These are phyloP conservation scores for Rhynchospora tenuis DNA, from an alignment of 176 grass and related monocot genomes.

Conservation along the genomic window DNA sequence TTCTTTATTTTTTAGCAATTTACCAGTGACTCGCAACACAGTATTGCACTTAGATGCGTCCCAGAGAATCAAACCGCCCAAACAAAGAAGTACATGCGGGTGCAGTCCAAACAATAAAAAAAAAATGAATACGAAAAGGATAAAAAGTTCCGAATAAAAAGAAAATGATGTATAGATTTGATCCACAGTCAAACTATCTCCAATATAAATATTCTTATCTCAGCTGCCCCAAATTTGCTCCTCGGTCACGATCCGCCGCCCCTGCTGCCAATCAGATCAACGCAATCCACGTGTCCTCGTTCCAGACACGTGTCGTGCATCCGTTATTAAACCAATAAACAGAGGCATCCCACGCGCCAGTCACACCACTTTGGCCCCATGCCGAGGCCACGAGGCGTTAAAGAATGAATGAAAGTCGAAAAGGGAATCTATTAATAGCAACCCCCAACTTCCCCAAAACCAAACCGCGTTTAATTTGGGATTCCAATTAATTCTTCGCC, in stretches of 20 bases:
- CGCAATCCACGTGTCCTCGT: neutral
- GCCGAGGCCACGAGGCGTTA: neutral
- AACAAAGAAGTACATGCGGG: neutral
- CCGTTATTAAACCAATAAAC: neutral
- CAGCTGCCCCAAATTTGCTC: neutral
- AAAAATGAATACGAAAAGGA: neutral
- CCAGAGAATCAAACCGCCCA: neutral
- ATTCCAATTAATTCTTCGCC: neutral
- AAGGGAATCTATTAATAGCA: constrained; percentile 21
- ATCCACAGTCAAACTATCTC: neutral
- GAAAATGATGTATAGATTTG: neutral
- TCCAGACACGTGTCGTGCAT: constrained; percentile 2
- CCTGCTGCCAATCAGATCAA: neutral
- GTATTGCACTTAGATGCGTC: neutral
- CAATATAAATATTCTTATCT: neutral
- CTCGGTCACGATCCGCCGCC: constrained; percentile 9
- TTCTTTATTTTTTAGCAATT: neutral
- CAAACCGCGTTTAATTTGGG: constrained; percentile 1
- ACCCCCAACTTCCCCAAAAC: constrained; percentile 13
- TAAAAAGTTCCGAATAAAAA: neutral
- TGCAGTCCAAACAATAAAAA: neutral
- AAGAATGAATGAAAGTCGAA: neutral
- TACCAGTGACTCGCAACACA: neutral
- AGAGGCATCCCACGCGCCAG: neutral
- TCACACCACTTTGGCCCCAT: neutral